A percentile compares a stretch with the other conserved stretches of the same genome.
Conservation (phyloP, 176 grass and related monocot species). For the Carex parvula region DNA sequence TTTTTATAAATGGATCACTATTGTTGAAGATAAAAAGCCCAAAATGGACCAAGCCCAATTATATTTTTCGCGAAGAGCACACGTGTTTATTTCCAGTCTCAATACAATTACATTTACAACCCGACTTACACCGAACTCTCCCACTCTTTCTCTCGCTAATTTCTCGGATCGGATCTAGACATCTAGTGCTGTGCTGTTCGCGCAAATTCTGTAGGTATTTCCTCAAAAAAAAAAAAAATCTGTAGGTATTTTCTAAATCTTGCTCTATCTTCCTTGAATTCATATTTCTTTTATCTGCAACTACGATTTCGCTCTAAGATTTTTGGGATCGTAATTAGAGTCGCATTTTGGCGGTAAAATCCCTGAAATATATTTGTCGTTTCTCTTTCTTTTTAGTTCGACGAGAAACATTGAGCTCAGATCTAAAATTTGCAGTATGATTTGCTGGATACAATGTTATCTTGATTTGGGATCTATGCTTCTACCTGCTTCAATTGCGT, state of each 20-base stretch:
- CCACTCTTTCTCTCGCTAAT: conserved; percentile 8
- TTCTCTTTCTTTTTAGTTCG: not conserved
- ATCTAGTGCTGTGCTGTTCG: not conserved
- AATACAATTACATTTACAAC: not conserved
- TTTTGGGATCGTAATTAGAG: not conserved
- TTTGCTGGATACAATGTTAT: not conserved
- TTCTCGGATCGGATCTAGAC: conserved; percentile 9
- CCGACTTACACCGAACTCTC: not conserved
- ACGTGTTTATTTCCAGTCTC: not conserved
- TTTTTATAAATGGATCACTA: not conserved
- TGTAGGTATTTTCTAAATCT: conserved; percentile 12
- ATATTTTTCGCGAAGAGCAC: not conserved
- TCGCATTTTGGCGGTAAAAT: conserved; percentile 9
- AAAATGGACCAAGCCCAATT: not conserved
- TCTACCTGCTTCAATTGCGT: not conserved
- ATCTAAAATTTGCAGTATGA: not conserved
- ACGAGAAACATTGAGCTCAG: conserved; percentile 2
- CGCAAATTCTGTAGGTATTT: conserved; percentile 4
- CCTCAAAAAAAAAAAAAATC: not conserved
- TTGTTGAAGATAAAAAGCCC: not conserved
- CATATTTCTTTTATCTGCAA: not conserved
- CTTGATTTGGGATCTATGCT: conserved; percentile 18
- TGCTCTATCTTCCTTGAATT: not conserved
- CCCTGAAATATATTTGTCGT: not conserved
- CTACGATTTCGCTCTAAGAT: not conserved